Evolutionary conservation across 257 asterid genomes (phyloP).

Genomic region (Fraxinus anomala): DNA sequence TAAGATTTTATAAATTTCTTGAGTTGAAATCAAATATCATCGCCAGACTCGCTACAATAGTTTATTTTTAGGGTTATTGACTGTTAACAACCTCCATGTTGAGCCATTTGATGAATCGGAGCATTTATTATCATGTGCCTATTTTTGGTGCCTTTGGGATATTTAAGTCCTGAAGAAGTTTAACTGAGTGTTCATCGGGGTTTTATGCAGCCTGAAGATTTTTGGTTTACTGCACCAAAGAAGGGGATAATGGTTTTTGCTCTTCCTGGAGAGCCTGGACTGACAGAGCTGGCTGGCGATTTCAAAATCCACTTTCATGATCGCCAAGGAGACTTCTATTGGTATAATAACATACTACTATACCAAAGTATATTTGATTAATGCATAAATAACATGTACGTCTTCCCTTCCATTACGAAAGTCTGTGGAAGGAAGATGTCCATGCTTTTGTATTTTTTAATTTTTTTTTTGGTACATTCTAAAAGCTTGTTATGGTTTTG

Average conservation of each 20-base stretch:
- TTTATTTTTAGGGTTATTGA: neutral
- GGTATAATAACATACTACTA: slow-evolving; percentile 44
- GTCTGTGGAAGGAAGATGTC: slow-evolving; percentile 4
- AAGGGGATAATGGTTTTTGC: slow-evolving; percentile 97
- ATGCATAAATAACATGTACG: neutral
- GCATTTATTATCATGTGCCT: neutral
- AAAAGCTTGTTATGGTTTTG: slow-evolving; percentile 1
- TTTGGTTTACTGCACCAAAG: slow-evolving; percentile 94
- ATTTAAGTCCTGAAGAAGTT: neutral
- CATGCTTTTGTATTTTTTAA: neutral
- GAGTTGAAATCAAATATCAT: neutral
- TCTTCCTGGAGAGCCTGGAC: slow-evolving; percentile 99
- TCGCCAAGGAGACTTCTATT: slow-evolving; percentile 97
- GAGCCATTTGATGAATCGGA: neutral
- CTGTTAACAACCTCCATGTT: neutral
- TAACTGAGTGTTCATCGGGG: slow-evolving; percentile 4
- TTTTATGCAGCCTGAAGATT: slow-evolving; percentile 85
- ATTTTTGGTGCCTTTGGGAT: slow-evolving; percentile 19
- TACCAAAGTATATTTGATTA: neutral
- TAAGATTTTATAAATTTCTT: neutral
- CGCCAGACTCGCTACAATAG: neutral
- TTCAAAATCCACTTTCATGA: slow-evolving; percentile 96
- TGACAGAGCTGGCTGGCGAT: slow-evolving; percentile 87
- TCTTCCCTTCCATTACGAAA: neutral
- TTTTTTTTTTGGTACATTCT: neutral